Base-by-base conservation (phyloP, 345 rosid species). In the Dimocarpus longan region DNA sequence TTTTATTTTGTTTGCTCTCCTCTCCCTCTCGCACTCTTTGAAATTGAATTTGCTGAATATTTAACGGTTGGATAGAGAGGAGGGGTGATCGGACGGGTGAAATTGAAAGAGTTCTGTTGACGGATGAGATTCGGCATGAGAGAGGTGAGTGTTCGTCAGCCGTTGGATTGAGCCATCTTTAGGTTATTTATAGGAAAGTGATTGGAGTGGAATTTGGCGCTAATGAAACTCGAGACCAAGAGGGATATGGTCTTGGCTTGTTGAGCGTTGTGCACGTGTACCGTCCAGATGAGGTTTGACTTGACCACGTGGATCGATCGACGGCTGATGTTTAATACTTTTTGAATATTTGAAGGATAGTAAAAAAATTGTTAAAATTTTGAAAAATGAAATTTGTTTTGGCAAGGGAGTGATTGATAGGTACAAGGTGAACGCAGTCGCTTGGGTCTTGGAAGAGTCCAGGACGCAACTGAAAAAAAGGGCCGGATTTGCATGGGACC, bases 121-220 rank as follows among this genome's bases (percentile, higher is more conserved):
- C 89, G 93, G 87, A 0, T 72, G 60, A 32, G 78, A 87, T 84
- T 66, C 15, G 62, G 57, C 24, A 12, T 10, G 11, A 42, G 52
- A 40, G 9, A 21, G 52, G 26, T 48, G 65, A 76, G 43, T 0
- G 32, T 21, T 40, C 19, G 11, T 6, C 13, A 21, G 50, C 79
- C 87, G 84, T 83, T 70, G 70, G 85, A 86, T 86, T 54, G 48
- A 52, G 67, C n/a, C 63, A 12, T 67, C 39, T 73, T 76, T 80
- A 71, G 80, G 82, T 79, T 83, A 70, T 65, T 73, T 0, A 2
- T 0, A 3, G 64, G 75, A 50, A 76, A 74, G 68, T 18, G 79
- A 76, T 57, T 68, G 74, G 78, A 56, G 81, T 24, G 79, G 83
- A 79, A 82, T 86, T 89, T 89, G 91, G 91, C 93, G 92, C 73